phyloP scores from a whole-genome alignment of 352 stramenopile species.

The Globisporangium carolinianum region DNA sequence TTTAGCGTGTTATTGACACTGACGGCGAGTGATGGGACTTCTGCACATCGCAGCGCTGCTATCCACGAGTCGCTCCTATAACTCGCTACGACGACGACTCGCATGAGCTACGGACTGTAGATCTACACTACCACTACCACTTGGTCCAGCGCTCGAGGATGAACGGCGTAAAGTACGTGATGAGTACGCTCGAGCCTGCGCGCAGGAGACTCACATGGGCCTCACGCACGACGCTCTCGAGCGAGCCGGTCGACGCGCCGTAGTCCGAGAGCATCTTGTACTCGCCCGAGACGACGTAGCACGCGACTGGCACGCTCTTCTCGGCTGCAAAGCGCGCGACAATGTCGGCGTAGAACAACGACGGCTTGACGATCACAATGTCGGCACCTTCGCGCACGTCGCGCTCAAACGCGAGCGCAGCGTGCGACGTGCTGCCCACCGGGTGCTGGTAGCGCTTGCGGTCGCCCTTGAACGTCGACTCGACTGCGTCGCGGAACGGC shows the following conservation, averaged over 20 bases:
- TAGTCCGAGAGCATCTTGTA: slow-evolving; percentile 99
- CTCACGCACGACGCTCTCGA: slow-evolving; percentile 83
- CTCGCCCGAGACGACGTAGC: slow-evolving; percentile 98
- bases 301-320: slow-evolving; percentile 93
- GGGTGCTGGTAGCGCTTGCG: slow-evolving; percentile 97
- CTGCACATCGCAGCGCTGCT: too few relatives aligned
- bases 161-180: slow-evolving; percentile 96
- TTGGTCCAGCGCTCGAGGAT: slow-evolving; percentile 79
- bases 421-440: slow-evolving; percentile 78
- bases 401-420: slow-evolving; percentile 66
- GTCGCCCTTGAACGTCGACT: slow-evolving; percentile 92
- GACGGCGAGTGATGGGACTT: too few relatives aligned
- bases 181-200: slow-evolving; percentile 95
- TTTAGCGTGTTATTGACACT: too few relatives aligned
- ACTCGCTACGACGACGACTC: too few relatives aligned
- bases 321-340: slow-evolving; percentile 91
- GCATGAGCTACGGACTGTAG: too few relatives aligned
- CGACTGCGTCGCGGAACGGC: slow-evolving; percentile 96
- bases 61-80: too few relatives aligned
- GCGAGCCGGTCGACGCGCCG: slow-evolving; percentile 68
- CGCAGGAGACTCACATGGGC: slow-evolving; percentile 77
- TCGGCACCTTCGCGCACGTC: slow-evolving; percentile 91
- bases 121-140: slow-evolving; percentile 31
- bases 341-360: slow-evolving; percentile 98
- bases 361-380: slow-evolving; percentile 99